Conservation (phyloP, 2,329 filamentous ascomycete species). For the Colletotrichum sansevieriae region DNA sequence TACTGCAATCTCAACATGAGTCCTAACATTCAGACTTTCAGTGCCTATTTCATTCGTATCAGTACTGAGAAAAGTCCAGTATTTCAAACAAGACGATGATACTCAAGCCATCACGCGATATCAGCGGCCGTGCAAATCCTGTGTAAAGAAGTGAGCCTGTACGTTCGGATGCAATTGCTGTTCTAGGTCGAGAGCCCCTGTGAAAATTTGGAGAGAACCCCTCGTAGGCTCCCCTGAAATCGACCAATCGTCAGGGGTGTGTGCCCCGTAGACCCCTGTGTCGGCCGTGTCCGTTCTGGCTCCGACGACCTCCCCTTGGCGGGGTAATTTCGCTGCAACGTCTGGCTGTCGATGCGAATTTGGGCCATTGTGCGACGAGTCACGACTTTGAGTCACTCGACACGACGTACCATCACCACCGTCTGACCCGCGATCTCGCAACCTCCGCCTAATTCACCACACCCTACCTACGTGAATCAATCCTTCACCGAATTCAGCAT, state of each 20-base stretch:
- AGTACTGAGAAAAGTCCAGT: neutral
- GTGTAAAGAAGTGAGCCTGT: slow-evolving; percentile 8
- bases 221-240: slow-evolving; percentile 19
- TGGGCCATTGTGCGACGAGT: slow-evolving; percentile 32
- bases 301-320: slow-evolving; percentile 41
- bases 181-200: slow-evolving; percentile 35
- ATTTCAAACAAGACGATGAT: too few species aligned
- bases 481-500: slow-evolving; percentile 35
- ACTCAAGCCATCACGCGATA: too few species aligned
- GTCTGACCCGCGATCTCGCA: slow-evolving; percentile 9
- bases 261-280: slow-evolving; percentile 38
- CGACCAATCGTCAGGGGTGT: slow-evolving; percentile 35
- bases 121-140: neutral
- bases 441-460: neutral
- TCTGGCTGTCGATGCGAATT: slow-evolving; percentile 20
- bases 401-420: slow-evolving; percentile 8
- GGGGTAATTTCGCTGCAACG: slow-evolving; percentile 41
- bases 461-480: neutral
- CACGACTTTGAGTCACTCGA: slow-evolving; percentile 35
- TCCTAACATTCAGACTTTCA: too few species aligned
- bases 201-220: slow-evolving; percentile 17
- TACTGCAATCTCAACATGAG: too few species aligned
- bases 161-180: slow-evolving; percentile 16
- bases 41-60: neutral
- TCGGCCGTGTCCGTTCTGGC: slow-evolving; percentile 32